These are phyloP conservation scores for Gremmenia infestans DNA, from an alignment of 2,329 filamentous ascomycete species.

Conservation along the genomic window DNA sequence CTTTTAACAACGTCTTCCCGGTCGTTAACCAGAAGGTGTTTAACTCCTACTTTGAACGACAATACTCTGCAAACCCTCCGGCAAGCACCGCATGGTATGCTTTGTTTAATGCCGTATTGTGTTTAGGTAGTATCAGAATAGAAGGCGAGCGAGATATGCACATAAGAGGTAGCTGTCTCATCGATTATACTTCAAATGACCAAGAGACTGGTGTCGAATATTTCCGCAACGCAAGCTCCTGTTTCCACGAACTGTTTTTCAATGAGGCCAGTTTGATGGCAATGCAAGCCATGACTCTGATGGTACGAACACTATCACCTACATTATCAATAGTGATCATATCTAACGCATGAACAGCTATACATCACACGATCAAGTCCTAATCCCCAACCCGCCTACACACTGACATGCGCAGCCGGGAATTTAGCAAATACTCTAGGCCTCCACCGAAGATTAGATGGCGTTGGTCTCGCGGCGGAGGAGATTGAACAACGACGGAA, in stretches of 20 bases:
- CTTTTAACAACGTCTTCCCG: slow-evolving; percentile 18
- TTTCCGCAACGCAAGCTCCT: slow-evolving; percentile 21
- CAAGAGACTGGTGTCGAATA: slow-evolving; percentile 14
- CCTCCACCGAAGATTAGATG: slow-evolving; percentile 19
- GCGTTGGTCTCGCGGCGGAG: slow-evolving; percentile 11
- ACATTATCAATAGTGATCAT: slow-evolving; percentile 3
- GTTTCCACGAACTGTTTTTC: slow-evolving; percentile 21
- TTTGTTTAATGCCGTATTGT: slow-evolving; percentile 22
- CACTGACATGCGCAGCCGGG: slow-evolving; percentile 14
- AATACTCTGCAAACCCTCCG: slow-evolving; percentile 20
- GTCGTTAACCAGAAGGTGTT: slow-evolving; percentile 17
- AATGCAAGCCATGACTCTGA: slow-evolving; percentile 22
- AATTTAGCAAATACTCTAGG: slow-evolving; percentile 20
- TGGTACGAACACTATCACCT: slow-evolving; percentile 8
- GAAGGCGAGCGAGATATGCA: slow-evolving; percentile 8
- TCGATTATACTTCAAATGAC: slow-evolving; percentile 12
- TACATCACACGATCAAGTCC: slow-evolving; percentile 13
- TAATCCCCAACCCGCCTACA: slow-evolving; percentile 19
- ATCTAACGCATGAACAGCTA: slow-evolving; percentile 7
- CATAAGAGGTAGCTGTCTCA: slow-evolving; percentile 7
- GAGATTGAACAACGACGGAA: slow-evolving; percentile 21
- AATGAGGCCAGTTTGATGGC: slow-evolving; percentile 17
- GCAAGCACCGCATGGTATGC: slow-evolving; percentile 23
- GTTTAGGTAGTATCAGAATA: slow-evolving; percentile 14
- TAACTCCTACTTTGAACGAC: slow-evolving; percentile 13